A percentile compares a stretch with the other conserved stretches of the same genome.
phyloP scores from a whole-genome alignment of 371 early-diverging fungal species.

The Coemansia sp. region DNA sequence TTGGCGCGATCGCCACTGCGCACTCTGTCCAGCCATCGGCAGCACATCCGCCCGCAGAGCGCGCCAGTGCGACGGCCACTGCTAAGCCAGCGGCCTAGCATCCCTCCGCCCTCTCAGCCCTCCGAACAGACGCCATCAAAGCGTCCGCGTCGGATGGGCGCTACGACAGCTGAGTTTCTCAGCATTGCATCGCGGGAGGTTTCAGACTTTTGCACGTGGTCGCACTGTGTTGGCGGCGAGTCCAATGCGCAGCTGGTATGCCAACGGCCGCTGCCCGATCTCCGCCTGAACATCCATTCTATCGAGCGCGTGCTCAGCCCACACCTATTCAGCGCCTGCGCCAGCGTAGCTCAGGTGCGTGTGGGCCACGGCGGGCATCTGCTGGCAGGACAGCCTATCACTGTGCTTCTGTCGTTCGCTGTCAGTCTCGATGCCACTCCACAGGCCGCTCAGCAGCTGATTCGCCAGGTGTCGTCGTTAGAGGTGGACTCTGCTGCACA shows the following conservation, averaged over 20 bases:
- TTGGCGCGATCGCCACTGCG: conserved; percentile 8
- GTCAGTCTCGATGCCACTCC: conserved; percentile 29
- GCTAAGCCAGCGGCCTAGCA: conserved; percentile 20
- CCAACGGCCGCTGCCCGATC: conserved; percentile 9
- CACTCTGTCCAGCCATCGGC: conserved; percentile 22
- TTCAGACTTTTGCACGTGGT: conserved; percentile 41
- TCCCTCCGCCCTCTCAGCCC: neutral
- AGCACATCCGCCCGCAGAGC: conserved; percentile 4
- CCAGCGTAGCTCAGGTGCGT: conserved; percentile 5
- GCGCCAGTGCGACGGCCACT: conserved; percentile 8
- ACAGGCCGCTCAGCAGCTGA: conserved; percentile 14
- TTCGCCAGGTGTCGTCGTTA: neutral
- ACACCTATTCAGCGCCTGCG: conserved; percentile 27
- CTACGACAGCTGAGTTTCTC: conserved; percentile 16
- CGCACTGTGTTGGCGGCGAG: conserved; percentile 26
- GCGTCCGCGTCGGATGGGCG: conserved; percentile 20
- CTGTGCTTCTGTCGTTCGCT: conserved; percentile 29
- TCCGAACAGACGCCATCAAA: conserved; percentile 23
- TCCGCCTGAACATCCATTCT: conserved; percentile 12
- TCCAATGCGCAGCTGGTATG: conserved; percentile 12
- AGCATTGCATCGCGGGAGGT: conserved; percentile 2
- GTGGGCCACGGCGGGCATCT: neutral
- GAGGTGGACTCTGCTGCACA: neutral
- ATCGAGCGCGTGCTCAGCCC: conserved; percentile 15
- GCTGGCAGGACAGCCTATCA: conserved; percentile 21